Evolutionary conservation across 805 yeast species (phyloP), one percentile per base, ranked within the genome.

Genomic region (Yarrowia bubula): DNA sequence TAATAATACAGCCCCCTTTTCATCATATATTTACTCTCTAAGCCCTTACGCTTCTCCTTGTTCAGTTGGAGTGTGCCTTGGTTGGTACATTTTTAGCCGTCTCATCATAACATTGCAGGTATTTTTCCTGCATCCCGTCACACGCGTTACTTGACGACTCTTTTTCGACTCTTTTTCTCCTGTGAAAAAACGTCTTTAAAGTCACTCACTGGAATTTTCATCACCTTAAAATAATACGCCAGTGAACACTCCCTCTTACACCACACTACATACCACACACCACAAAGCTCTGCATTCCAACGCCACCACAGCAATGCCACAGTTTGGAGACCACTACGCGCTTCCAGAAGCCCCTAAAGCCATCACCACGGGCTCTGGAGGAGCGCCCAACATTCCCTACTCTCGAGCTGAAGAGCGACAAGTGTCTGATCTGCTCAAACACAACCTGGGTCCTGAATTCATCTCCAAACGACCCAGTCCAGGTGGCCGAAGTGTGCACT

Each of bases 381-480:
- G 61, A 7, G 61, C 46, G 15, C 46, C 46, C 10, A 55, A 31
- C 37, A 55, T 38, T 6, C 61, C 61, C 17, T 55, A 55, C 46
- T 31, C 47, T 11, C 46, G 61, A 4, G 31, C 38, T 37, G 63
- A 53, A 18, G 65, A 62, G n/a, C 44, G 60, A 9, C 64, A 47
- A 38, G 48, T 62, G 17, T 53, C 60, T 3, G 46, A 38, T 33
- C 44, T 41, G 14, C 64, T 62, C 28, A 62, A 62, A 32, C 65
- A 53, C 63, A 44, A 55, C 41, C 70, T 75, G 35, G 78, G 78
- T 13, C 78, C 78, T 8, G 78, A 76, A 66, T 76, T 69, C 61
- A 65, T 76, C 33, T 69, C 88, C 58, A 79, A 79, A 33, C 76
- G 92, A 14, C 84, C 87, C 11, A 89, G 87, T 0, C 87, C 86